Evolutionary conservation across 257 asterid species (phyloP).

Genomic region (Solanum megistacrolobum): DNA sequence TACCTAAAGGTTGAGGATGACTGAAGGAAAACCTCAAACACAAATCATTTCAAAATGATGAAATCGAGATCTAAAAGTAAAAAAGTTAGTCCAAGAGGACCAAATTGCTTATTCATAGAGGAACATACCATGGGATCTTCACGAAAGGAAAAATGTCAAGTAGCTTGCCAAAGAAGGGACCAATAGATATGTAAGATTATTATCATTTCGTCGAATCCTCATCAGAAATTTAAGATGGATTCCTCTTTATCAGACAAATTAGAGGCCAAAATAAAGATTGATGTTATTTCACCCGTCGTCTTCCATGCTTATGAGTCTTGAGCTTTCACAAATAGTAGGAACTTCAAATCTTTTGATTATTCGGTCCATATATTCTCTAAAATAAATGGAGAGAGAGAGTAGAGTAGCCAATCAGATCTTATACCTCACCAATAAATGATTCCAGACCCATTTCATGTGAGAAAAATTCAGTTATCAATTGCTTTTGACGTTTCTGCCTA

Average conservation of each 20-base stretch:
- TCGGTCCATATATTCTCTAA: no score
- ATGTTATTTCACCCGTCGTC: no score
- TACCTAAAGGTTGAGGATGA: slow-evolving; percentile 33
- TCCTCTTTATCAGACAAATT: neutral
- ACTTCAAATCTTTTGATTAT: no score
- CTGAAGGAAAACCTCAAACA: slow-evolving; percentile 3
- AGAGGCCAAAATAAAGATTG: no score
- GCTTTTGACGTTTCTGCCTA: no score
- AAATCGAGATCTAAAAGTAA: neutral
- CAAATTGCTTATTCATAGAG: neutral
- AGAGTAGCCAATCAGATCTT: no score
- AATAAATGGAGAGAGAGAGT: no score
- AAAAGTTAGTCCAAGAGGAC: neutral
- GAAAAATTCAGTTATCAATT: no score
- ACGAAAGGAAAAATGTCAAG: slow-evolving; percentile 20
- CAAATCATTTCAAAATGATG: neutral
- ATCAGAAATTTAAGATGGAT: neutral
- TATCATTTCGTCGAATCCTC: neutral
- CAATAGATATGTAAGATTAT: neutral
- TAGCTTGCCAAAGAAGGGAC: slow-evolving; percentile 26
- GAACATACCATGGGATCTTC: slow-evolving; percentile 42
- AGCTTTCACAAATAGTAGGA: no score
- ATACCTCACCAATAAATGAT: no score
- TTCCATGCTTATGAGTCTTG: no score
- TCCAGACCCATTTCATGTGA: no score